Base-by-base conservation (phyloP, 2,329 filamentous ascomycete species). In the Sclerotinia subarctica region DNA sequence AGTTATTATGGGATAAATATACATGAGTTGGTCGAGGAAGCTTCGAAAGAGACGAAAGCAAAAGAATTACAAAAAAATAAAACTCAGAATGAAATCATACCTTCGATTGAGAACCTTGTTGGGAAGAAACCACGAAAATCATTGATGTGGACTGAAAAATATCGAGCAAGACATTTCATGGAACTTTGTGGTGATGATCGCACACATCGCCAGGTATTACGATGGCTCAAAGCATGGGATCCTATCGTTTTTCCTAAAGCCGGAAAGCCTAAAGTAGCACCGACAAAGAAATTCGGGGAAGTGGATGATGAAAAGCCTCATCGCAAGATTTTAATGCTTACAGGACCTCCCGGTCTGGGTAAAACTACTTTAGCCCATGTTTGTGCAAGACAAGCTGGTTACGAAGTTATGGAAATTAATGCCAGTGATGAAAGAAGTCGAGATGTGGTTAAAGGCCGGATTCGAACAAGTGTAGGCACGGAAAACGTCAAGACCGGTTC, bases 311-410 rank as follows among this genome's bases (percentile, higher is more conserved):
- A 96, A 77, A 91, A 88, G 72, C 84, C 87, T 42, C 93, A 96
- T 76, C 86, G 90, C 70, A 98, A 97, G 78, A 93, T 99, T 10
- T 80, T 99, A 15, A 85, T 99, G 75, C 82, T 99, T 21, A 94
- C 94, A 0, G 96, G 95, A 0, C 93, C 95, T 0, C 95, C 95
- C 0, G 95, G 95, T 2, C 82, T 99, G 15, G 95, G 95, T 38
- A 99, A 99, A 81, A 99, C 95, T 0, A 99, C 95, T 0, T 79
- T 99, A 59, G 95, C 95, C 1, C 95, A 99, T 79, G 95, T 99
- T 0, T 98, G 95, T 77, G 96, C 96, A 0, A 89, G 85, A 73
- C 95, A 99, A 79, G 95, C 95, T 6, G 95, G 95, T 0, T 99
- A 99, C 75, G 95, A 98, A 75, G 91, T 96, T 1, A 86, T 98